Conservation (phyloP, 768 basidiomycete species). For the Psilocybe tampanensis region DNA sequence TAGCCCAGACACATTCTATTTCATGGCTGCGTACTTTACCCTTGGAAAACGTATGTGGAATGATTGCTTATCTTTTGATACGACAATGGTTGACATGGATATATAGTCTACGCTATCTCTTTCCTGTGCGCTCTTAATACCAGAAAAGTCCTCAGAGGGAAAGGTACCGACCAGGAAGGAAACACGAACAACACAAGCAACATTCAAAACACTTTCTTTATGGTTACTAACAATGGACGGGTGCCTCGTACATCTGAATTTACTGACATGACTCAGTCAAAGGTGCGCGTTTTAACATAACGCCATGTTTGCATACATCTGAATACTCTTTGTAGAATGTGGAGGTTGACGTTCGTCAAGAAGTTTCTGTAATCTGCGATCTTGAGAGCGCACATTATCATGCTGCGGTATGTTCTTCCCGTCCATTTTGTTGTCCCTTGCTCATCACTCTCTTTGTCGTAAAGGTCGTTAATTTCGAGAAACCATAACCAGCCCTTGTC, state of each 20-base stretch:
- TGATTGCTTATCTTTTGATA: background rate
- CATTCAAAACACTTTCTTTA: conserved; percentile 20
- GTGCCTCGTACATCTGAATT: conserved; percentile 10
- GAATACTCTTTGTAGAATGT: conserved; percentile 23
- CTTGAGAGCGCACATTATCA: conserved; percentile 14
- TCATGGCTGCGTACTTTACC: conserved; percentile 59
- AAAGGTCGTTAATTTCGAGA: background rate
- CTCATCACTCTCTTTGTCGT: background rate
- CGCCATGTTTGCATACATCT: background rate
- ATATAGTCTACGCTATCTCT: conserved; percentile 43
- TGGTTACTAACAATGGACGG: conserved; percentile 24
- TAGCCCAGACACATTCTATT: conserved; percentile 54
- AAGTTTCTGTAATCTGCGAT: conserved; percentile 32
- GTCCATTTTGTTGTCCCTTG: background rate
- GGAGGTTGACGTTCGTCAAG: conserved; percentile 33
- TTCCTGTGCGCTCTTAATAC: conserved; percentile 56
- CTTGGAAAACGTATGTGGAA: conserved; percentile 56
- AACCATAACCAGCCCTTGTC: background rate
- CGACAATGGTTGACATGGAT: background rate
- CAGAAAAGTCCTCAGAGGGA: conserved; percentile 49
- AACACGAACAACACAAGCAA: conserved; percentile 21
- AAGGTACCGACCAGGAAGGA: conserved; percentile 47
- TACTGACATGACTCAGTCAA: conserved; percentile 1
- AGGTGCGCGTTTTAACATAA: background rate
- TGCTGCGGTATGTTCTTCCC: conserved; percentile 7